Conservation (phyloP, 148 eudicot species). For the Chenopodium quinoa region DNA sequence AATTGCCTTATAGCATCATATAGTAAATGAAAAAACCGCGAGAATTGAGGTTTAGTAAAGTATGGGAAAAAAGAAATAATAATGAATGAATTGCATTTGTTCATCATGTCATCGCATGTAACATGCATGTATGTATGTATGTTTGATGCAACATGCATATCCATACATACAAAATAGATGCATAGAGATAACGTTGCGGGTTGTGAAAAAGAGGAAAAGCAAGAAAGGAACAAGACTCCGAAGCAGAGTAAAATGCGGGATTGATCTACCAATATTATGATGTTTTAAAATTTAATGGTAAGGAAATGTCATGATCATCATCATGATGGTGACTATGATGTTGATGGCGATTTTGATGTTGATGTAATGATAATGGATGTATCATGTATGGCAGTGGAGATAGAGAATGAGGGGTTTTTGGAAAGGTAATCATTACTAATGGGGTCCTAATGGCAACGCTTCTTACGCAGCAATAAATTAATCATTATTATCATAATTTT, state of each 20-base stretch:
- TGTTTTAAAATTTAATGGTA: not conserved
- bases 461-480: conserved; percentile 6
- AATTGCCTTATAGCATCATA: no score
- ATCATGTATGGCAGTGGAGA: conserved; percentile 4
- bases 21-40: no score
- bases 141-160: not conserved
- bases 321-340: conserved; percentile 4
- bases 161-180: not conserved
- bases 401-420: not conserved
- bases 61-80: no score
- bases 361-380: not conserved
- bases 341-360: not conserved
- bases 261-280: not conserved
- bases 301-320: conserved; percentile 3
- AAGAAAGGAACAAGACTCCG: conserved; percentile 1
- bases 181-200: not conserved
- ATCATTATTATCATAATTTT: conserved; percentile 2
- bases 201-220: not conserved
- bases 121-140: not conserved
- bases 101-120: not conserved
- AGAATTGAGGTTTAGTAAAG: no score
- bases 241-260: not conserved
- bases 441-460: conserved; percentile 42
- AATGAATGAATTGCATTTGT: no score
- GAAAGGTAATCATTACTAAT: conserved; percentile 41